phyloP scores from a whole-genome alignment of 2,329 filamentous ascomycete genomes.

The Ceratocystis colombiana region DNA sequence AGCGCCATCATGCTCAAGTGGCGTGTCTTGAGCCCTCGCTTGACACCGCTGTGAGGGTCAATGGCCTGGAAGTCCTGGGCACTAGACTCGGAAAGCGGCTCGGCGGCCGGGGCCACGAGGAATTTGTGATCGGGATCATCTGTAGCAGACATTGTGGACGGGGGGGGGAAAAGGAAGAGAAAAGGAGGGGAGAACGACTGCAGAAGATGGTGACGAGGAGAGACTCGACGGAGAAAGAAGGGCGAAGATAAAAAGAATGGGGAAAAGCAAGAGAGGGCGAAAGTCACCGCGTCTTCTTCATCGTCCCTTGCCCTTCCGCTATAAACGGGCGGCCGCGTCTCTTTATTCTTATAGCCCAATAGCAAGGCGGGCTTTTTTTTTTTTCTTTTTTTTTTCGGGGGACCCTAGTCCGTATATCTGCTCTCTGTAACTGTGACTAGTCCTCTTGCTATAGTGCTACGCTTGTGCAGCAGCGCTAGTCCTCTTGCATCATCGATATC shows the following conservation, averaged over 20 bases:
- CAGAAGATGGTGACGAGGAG: neutral
- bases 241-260: neutral
- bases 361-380: neutral
- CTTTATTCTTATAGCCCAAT: neutral
- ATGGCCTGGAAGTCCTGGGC: constrained; percentile 39
- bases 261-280: neutral
- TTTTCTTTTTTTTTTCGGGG: too few species aligned
- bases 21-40: constrained; percentile 57
- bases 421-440: too few species aligned
- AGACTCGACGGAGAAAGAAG: neutral
- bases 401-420: neutral
- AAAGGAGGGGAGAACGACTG: neutral
- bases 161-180: neutral
- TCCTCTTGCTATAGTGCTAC: neutral
- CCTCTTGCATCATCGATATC: neutral
- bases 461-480: neutral
- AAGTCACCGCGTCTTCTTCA: neutral
- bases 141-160: neutral
- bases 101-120: constrained; percentile 1
- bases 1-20: constrained; percentile 58
- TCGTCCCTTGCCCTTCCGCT: neutral
- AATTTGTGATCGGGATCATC: constrained; percentile 16
- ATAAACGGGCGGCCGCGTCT: neutral
- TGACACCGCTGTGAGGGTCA: constrained; percentile 55
- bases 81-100: constrained; percentile 33